Conservation (phyloP, 2,329 filamentous ascomycete species). For the Rachicladosporium sp. region DNA sequence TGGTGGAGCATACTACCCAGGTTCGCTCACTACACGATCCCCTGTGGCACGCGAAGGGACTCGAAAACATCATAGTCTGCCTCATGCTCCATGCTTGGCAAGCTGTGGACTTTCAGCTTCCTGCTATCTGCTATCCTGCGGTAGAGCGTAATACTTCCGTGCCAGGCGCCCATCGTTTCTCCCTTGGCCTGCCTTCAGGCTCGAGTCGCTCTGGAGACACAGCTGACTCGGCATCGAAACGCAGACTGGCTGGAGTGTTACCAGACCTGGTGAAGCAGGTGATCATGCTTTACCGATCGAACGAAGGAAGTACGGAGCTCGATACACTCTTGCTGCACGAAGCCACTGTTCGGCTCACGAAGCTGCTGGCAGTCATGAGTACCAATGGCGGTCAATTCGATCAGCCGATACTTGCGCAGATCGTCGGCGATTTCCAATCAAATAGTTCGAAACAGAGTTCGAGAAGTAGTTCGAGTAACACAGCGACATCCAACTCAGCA, state of each 20-base stretch:
- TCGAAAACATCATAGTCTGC: slow-evolving; percentile 76
- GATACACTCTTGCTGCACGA: slow-evolving; percentile 62
- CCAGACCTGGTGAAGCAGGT: slow-evolving; percentile 68
- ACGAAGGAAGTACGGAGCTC: slow-evolving; percentile 49
- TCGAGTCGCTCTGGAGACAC: slow-evolving; percentile 1
- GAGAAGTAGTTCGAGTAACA: background rate
- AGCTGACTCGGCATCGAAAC: slow-evolving; percentile 23
- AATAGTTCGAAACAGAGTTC: slow-evolving; percentile 10
- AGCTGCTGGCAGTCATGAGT: slow-evolving; percentile 56
- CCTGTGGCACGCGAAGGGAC: slow-evolving; percentile 91
- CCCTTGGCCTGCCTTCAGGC: background rate
- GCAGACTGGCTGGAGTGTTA: slow-evolving; percentile 45
- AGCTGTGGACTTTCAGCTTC: slow-evolving; percentile 66
- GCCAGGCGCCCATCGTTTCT: slow-evolving; percentile 13
- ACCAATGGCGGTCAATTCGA: slow-evolving; percentile 51
- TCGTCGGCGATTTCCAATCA: slow-evolving; percentile 15
- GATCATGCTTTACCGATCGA: slow-evolving; percentile 56
- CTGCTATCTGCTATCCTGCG: slow-evolving; percentile 23
- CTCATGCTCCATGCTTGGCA: slow-evolving; percentile 76
- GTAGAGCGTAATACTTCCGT: slow-evolving; percentile 15
- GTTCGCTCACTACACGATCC: slow-evolving; percentile 77
- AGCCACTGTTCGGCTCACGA: slow-evolving; percentile 60
- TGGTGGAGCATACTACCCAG: slow-evolving; percentile 65
- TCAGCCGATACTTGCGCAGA: slow-evolving; percentile 39
- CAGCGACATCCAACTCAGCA: slow-evolving; percentile 1